phyloP scores from a whole-genome alignment of 176 grass and related monocot genomes.

The Eleusine coracana region DNA sequence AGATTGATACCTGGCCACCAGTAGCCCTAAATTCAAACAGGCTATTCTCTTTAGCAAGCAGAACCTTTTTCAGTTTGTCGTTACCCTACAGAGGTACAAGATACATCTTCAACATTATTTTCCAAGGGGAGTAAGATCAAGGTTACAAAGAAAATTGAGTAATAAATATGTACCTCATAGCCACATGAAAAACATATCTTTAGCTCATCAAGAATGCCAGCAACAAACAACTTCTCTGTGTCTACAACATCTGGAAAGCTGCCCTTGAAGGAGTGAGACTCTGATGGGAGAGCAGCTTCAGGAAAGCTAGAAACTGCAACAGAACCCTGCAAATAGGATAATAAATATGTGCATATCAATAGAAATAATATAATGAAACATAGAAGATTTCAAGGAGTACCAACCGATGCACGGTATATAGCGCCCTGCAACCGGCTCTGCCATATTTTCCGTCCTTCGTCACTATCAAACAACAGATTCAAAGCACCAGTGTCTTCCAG shows the following conservation, averaged over 20 bases:
- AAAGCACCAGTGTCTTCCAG: conserved; percentile 84
- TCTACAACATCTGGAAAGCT: conserved; percentile 51
- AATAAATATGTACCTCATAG: conserved; percentile 71
- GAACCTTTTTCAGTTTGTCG: conserved; percentile 71
- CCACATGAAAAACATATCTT: conserved; percentile 85
- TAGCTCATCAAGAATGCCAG: conserved; percentile 93
- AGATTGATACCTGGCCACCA: conserved; percentile 76
- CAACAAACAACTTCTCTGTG: conserved; percentile 84
- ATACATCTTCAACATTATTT: conserved; percentile 6
- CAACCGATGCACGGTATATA: conserved; percentile 86
- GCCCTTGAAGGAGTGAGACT: conserved; percentile 57
- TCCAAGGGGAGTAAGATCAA: neutral
- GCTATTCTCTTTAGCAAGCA: conserved; percentile 75
- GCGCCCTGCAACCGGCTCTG: conserved; percentile 86
- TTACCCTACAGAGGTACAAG: conserved; percentile 58
- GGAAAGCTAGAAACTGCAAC: conserved; percentile 58
- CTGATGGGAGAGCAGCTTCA: conserved; percentile 47
- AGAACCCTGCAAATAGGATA: conserved; percentile 67
- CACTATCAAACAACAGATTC: conserved; percentile 77
- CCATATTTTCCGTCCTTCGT: conserved; percentile 76
- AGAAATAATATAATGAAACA: conserved; percentile 31
- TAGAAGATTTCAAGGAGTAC: conserved; percentile 48
- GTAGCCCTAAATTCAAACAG: conserved; percentile 95
- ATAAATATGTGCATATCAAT: conserved; percentile 31
- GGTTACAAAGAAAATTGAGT: conserved; percentile 22